These are phyloP conservation scores for Xerocomellus dryophilus DNA, from an alignment of 768 basidiomycete species.

Conservation along the genomic window DNA sequence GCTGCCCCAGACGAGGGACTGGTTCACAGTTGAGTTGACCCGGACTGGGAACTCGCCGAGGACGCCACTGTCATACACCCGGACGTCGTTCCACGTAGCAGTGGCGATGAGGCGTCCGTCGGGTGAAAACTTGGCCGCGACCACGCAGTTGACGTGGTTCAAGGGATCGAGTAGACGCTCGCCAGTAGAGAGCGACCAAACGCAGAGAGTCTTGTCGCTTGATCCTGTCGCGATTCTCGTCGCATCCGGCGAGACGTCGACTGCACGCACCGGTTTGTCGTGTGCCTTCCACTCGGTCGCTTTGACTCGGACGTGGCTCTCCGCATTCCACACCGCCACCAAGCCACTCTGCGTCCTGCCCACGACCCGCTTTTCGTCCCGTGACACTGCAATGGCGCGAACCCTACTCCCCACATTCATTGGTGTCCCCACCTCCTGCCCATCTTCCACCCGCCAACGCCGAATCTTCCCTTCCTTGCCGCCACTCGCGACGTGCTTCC, in stretches of 20 bases:
- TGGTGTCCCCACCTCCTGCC: neutral
- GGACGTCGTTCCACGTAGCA: neutral
- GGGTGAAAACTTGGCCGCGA: neutral
- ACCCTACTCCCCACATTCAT: neutral
- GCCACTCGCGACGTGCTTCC: neutral
- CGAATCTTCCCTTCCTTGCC: neutral
- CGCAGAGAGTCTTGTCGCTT: neutral
- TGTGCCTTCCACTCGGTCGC: neutral
- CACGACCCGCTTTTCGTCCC: neutral
- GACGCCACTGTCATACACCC: neutral
- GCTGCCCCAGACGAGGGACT: neutral
- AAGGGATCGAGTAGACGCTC: neutral
- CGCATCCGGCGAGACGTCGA: constrained; percentile 6
- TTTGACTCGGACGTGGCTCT: neutral
- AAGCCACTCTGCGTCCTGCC: neutral
- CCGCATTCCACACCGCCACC: neutral
- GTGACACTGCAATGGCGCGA: neutral
- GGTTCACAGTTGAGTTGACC: neutral
- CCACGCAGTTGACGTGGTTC: neutral
- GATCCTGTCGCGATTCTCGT: neutral
- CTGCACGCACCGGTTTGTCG: neutral
- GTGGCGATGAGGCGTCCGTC: neutral
- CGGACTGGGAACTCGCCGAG: neutral
- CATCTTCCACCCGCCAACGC: neutral
- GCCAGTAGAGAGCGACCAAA: neutral